A percentile compares a stretch with the other conserved stretches of the same genome.
These are phyloP conservation scores for Raphanus raphanistrum DNA, from an alignment of 345 rosid species.

Conservation along the genomic window DNA sequence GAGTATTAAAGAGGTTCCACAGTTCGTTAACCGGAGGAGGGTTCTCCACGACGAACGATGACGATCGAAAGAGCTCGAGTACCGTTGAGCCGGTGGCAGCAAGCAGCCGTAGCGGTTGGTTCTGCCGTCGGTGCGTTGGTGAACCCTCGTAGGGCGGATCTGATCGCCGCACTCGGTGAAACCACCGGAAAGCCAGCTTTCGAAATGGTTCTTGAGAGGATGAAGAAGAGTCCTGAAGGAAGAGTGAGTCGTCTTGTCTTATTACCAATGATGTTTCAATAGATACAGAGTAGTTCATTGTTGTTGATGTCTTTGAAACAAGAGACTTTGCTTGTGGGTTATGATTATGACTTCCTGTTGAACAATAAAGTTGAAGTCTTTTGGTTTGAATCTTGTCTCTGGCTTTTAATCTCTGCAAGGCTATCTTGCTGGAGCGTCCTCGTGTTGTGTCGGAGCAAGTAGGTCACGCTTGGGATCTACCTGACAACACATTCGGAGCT, in stretches of 20 bases:
- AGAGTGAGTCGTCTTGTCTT: constrained; percentile 43
- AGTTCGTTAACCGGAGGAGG: background rate
- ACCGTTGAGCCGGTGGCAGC: constrained; percentile 62
- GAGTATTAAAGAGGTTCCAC: background rate
- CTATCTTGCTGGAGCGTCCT: constrained; percentile 62
- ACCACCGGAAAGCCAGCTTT: constrained; percentile 74
- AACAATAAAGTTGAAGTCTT: background rate
- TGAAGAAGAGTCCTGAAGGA: constrained; percentile 67
- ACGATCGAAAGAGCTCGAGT: constrained; percentile 47
- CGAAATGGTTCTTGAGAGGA: constrained; percentile 64
- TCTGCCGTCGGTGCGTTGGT: constrained; percentile 73
- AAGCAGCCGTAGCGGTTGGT: constrained; percentile 68
- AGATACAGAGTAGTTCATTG: background rate
- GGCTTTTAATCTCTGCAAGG: constrained; percentile 32
- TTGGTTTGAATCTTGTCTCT: constrained; percentile 3
- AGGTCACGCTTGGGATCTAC: constrained; percentile 74
- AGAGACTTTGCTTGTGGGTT: background rate
- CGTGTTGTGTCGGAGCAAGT: constrained; percentile 65
- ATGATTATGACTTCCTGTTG: too few species aligned
- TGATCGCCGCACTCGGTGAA: constrained; percentile 74
- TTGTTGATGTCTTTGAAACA: background rate
- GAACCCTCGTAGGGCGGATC: constrained; percentile 69
- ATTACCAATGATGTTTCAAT: background rate
- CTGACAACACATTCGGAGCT: constrained; percentile 73
- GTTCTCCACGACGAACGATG: constrained; percentile 6